Conservation (phyloP, 768 basidiomycete genomes). For the Hygrophoropsis aurantiaca region DNA sequence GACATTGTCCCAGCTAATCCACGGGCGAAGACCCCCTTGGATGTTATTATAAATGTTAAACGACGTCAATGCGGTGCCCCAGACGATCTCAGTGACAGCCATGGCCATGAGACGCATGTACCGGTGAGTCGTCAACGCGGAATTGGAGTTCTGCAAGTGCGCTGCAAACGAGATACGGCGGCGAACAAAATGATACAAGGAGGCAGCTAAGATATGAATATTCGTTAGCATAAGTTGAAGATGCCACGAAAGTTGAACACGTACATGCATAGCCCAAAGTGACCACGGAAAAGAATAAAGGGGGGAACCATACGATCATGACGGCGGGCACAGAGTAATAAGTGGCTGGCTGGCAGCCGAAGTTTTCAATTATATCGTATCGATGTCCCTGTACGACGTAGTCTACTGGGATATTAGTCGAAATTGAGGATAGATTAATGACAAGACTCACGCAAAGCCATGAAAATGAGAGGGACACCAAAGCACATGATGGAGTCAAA, state of each 20-base stretch:
- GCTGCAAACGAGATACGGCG: constrained; percentile 32
- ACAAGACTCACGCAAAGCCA: constrained; percentile 37
- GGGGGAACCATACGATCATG: constrained; percentile 37
- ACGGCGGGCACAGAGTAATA: constrained; percentile 34
- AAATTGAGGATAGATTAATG: not conserved
- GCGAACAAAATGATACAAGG: constrained; percentile 30
- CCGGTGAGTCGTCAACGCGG: constrained; percentile 12
- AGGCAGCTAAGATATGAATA: constrained; percentile 19
- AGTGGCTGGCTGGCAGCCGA: constrained; percentile 42
- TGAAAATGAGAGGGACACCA: constrained; percentile 40
- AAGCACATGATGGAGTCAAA: constrained; percentile 38
- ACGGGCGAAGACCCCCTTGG: constrained; percentile 31
- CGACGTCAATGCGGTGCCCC: constrained; percentile 34
- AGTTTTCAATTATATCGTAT: constrained; percentile 48
- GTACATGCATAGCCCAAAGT: constrained; percentile 39
- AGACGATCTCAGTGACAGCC: constrained; percentile 41
- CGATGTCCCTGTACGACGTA: constrained; percentile 49
- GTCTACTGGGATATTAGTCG: constrained; percentile 20
- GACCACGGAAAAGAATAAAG: constrained; percentile 28
- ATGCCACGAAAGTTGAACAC: not conserved
- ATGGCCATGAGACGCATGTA: constrained; percentile 38
- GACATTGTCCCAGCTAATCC: constrained; percentile 43
- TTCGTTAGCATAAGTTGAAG: not conserved
- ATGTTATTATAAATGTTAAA: too few species aligned
- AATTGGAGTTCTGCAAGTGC: constrained; percentile 11